A percentile compares a stretch with the other conserved stretches of the same genome.
Evolutionary conservation across 2,329 filamentous ascomycete species (phyloP).

Genomic region (Cladophialophora psammophila): DNA sequence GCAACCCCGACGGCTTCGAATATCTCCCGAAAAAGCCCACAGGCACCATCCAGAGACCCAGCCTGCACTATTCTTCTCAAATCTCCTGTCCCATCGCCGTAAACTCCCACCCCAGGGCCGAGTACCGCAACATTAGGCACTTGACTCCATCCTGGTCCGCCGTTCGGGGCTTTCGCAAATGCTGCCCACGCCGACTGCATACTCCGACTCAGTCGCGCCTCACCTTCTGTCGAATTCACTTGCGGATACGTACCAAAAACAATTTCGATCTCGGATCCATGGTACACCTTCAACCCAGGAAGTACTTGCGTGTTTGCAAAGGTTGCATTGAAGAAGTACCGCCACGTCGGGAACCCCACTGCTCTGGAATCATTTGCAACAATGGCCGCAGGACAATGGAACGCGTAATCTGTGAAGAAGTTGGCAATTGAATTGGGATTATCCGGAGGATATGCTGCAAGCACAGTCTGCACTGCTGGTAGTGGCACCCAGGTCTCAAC

Average conservation of each 20-base stretch:
- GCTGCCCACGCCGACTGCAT: constrained; percentile 39
- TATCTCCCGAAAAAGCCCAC: too few species aligned
- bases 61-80: too few species aligned
- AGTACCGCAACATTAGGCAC: constrained; percentile 12
- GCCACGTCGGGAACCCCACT: constrained; percentile 39
- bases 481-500: constrained; percentile 11
- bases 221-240: constrained; percentile 16
- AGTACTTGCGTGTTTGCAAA: constrained; percentile 42
- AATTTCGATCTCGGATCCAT: constrained; percentile 45
- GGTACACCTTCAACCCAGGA: constrained; percentile 44
- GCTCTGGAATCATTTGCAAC: constrained; percentile 31
- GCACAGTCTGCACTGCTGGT: background rate
- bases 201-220: constrained; percentile 33
- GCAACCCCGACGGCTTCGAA: too few species aligned
- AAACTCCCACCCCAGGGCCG: too few species aligned
- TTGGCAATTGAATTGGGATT: constrained; percentile 11
- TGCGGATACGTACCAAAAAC: constrained; percentile 44
- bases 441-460: constrained; percentile 19
- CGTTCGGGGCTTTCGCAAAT: constrained; percentile 19
- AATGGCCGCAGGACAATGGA: constrained; percentile 24
- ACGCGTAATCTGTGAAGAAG: constrained; percentile 23
- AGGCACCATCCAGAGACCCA: too few species aligned
- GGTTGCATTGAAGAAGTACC: constrained; percentile 45
- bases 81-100: too few species aligned
- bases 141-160: constrained; percentile 18